Conservation (phyloP, 495 filamentous ascomycete genomes). For the Halenospora varia region DNA sequence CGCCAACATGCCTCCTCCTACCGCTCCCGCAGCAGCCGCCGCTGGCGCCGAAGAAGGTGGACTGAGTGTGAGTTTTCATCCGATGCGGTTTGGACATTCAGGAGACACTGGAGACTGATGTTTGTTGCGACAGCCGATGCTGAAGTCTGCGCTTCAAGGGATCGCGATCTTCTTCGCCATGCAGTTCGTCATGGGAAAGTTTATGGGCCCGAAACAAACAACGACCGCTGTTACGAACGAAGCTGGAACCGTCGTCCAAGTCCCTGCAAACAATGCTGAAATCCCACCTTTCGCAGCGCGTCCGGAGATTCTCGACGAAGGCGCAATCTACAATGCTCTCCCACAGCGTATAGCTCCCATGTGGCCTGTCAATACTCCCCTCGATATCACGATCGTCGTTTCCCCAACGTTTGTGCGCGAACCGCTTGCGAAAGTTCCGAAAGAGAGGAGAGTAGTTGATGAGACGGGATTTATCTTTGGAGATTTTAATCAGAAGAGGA, state of each 20-base stretch:
- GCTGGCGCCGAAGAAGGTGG: constrained; percentile 18
- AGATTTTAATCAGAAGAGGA: constrained; percentile 73
- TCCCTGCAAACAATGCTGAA: constrained; percentile 37
- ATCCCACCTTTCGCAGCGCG: constrained; percentile 67
- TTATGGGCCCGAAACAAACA: constrained; percentile 44
- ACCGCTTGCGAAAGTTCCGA: constrained; percentile 54
- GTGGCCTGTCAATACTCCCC: constrained; percentile 70
- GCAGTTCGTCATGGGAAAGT: constrained; percentile 54
- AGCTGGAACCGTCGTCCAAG: constrained; percentile 39
- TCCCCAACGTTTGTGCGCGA: constrained; percentile 68
- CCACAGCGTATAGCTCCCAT: constrained; percentile 81
- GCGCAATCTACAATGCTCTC: constrained; percentile 63
- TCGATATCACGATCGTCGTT: constrained; percentile 86
- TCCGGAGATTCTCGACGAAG: constrained; percentile 51
- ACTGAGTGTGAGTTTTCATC: constrained; percentile 17
- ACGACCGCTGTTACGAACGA: constrained; percentile 41
- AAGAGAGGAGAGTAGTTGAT: constrained; percentile 60
- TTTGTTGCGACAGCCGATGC: constrained; percentile 37
- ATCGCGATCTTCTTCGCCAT: constrained; percentile 65
- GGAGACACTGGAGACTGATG: not conserved
- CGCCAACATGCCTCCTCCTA: constrained; percentile 23
- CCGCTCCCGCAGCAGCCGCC: constrained; percentile 22
- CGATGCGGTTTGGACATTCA: not conserved
- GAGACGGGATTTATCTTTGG: constrained; percentile 82
- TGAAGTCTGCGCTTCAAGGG: constrained; percentile 57